phyloP scores from a whole-genome alignment of 257 asterid genomes.

The Penstemon newberryi region DNA sequence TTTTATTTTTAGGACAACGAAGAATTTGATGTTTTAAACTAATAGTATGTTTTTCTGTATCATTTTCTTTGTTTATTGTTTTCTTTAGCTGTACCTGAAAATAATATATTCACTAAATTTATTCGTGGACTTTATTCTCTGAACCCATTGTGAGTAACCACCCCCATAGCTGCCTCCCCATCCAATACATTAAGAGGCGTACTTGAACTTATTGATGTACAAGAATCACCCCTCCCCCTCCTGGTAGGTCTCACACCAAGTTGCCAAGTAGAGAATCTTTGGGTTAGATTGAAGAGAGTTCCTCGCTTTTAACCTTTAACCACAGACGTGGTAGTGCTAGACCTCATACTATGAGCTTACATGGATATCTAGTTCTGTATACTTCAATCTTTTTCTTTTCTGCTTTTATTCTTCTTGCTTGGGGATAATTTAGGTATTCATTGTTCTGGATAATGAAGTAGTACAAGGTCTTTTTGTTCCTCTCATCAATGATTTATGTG shows the following conservation, averaged over 20 bases:
- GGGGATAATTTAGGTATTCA: neutral
- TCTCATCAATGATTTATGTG: conserved; percentile 11
- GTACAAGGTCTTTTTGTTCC: neutral
- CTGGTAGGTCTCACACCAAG: too few species aligned
- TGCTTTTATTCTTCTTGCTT: conserved; percentile 5
- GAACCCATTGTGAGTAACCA: neutral
- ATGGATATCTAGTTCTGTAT: neutral
- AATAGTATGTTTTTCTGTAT: neutral
- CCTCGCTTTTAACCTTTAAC: conserved; percentile 1
- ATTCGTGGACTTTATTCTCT: conserved; percentile 9
- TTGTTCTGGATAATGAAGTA: neutral
- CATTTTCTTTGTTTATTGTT: neutral
- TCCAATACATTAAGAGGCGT: conserved; percentile 15
- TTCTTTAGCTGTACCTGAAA: neutral
- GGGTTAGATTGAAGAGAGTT: conserved; percentile 9
- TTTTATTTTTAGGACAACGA: neutral
- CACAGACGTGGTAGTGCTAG: conserved; percentile 1
- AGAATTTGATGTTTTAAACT: neutral
- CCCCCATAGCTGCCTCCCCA: too few species aligned
- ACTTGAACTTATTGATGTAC: neutral
- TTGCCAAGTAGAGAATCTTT: neutral
- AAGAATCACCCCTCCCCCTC: neutral
- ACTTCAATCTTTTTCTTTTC: neutral
- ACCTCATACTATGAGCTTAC: conserved; percentile 10
- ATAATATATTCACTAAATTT: neutral